These are phyloP conservation scores for Boletus reticuloceps DNA, from an alignment of 768 basidiomycete genomes.

Conservation along the genomic window DNA sequence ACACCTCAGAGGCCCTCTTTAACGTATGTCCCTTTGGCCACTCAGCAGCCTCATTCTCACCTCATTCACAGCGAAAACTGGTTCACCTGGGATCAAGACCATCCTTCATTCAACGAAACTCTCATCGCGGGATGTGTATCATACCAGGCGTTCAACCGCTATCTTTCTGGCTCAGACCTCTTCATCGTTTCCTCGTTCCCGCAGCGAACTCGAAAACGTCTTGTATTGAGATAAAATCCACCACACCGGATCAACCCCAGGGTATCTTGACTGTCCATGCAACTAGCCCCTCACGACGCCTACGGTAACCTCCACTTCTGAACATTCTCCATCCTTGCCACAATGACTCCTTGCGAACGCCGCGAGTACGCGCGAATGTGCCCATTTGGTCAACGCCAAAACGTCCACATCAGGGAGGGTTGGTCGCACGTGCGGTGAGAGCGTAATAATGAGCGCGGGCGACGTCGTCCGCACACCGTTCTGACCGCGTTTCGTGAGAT, in stretches of 20 bases:
- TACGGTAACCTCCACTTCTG: slow-evolving; percentile 66
- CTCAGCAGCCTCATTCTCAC: too few species aligned
- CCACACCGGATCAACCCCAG: too few species aligned
- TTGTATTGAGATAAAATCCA: slow-evolving; percentile 38
- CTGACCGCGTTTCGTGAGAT: slow-evolving; percentile 5
- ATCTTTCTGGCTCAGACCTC: slow-evolving; percentile 65
- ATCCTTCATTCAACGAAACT: slow-evolving; percentile 67
- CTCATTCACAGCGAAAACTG: slow-evolving; percentile 54
- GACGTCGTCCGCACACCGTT: slow-evolving; percentile 11
- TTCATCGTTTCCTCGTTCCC: slow-evolving; percentile 64
- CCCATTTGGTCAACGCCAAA: slow-evolving; percentile 70
- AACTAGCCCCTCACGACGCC: slow-evolving; percentile 63
- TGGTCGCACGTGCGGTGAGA: slow-evolving; percentile 71
- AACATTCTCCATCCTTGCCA: slow-evolving; percentile 26
- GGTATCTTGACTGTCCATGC: too few species aligned
- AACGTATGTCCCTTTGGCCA: too few species aligned
- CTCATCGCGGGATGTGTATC: slow-evolving; percentile 78
- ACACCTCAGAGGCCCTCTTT: too few species aligned
- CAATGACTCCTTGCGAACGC: slow-evolving; percentile 44
- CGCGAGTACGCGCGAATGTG: slow-evolving; percentile 61
- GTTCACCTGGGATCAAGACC: slow-evolving; percentile 67
- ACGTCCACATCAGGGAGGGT: slow-evolving; percentile 71
- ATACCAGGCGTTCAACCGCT: slow-evolving; percentile 76
- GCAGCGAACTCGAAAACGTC: slow-evolving; percentile 65
- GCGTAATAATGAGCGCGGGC: slow-evolving; percentile 65